Conservation (phyloP, 2,329 filamentous ascomycete species). For the Reticulascus tulasneorum region DNA sequence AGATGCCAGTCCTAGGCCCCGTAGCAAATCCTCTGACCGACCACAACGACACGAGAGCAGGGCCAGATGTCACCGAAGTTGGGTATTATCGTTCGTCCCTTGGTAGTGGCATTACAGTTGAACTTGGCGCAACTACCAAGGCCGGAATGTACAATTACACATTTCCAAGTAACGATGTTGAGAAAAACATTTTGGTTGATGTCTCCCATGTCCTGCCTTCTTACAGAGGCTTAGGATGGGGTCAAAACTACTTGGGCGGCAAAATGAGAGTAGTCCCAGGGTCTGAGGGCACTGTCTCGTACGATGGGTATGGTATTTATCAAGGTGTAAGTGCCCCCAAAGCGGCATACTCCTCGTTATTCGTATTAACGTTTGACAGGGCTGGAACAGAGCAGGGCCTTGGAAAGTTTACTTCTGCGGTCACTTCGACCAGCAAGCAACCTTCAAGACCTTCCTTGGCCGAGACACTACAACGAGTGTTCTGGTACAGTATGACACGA, state of each 20-base stretch:
- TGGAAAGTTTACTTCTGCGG: conserved; percentile 65
- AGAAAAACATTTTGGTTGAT: conserved; percentile 53
- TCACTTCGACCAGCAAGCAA: conserved; percentile 46
- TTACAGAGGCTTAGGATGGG: conserved; percentile 54
- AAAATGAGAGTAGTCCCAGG: conserved; percentile 48
- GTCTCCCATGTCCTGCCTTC: conserved; percentile 64
- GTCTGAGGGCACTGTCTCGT: conserved; percentile 35
- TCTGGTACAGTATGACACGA: conserved; percentile 27
- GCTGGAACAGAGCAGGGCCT: conserved; percentile 60
- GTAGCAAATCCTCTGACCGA: conserved; percentile 52
- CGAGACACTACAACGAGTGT: conserved; percentile 23
- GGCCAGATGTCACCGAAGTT: conserved; percentile 48
- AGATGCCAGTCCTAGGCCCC: conserved; percentile 50
- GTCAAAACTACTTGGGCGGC: conserved; percentile 61
- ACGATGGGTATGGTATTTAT: conserved; percentile 58
- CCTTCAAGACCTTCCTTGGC: conserved; percentile 41
- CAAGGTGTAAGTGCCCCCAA: conserved; percentile 45
- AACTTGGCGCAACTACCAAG: conserved; percentile 53
- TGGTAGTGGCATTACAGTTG: conserved; percentile 50
- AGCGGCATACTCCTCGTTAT: background rate
- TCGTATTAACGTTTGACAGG: conserved; percentile 24
- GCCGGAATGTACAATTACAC: conserved; percentile 59
- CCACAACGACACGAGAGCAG: conserved; percentile 48
- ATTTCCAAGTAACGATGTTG: conserved; percentile 40
- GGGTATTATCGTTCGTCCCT: conserved; percentile 59